These are phyloP conservation scores for Neurospora sp. DNA, from an alignment of 495 filamentous ascomycete species.

Conservation along the genomic window DNA sequence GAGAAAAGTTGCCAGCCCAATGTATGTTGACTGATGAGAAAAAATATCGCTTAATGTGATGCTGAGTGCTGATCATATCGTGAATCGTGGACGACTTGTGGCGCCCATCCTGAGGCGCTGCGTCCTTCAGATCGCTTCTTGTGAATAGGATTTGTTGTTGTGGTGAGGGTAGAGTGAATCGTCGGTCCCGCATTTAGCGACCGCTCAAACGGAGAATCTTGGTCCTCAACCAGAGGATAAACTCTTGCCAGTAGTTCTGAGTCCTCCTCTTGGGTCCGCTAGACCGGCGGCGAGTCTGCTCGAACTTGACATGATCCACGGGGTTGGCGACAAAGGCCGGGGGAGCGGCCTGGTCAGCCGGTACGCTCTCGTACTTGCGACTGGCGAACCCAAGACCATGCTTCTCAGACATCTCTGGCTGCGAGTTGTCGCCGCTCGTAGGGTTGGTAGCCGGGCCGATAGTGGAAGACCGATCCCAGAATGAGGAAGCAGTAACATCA, in stretches of 20 bases:
- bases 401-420: constrained; percentile 10
- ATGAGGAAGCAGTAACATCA: background rate
- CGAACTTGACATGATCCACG: constrained; percentile 25
- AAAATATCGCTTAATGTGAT: background rate
- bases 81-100: background rate
- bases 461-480: background rate
- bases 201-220: constrained; percentile 33
- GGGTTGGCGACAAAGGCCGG: constrained; percentile 11
- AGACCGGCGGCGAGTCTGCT: constrained; percentile 21
- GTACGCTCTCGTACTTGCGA: constrained; percentile 35
- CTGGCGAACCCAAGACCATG: constrained; percentile 23
- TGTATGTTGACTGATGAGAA: background rate
- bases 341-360: constrained; percentile 17
- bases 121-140: background rate
- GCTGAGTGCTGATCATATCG: background rate
- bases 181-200: constrained; percentile 5
- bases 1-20: background rate
- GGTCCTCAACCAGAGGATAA: constrained; percentile 46
- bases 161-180: background rate
- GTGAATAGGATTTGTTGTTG: background rate
- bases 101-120: background rate
- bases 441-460: constrained; percentile 4
- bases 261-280: constrained; percentile 43
- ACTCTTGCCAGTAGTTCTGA: constrained; percentile 41
- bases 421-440: background rate